These are phyloP conservation scores for Podila minutissima DNA, from an alignment of 192 early-diverging fungal genomes.

Conservation along the genomic window DNA sequence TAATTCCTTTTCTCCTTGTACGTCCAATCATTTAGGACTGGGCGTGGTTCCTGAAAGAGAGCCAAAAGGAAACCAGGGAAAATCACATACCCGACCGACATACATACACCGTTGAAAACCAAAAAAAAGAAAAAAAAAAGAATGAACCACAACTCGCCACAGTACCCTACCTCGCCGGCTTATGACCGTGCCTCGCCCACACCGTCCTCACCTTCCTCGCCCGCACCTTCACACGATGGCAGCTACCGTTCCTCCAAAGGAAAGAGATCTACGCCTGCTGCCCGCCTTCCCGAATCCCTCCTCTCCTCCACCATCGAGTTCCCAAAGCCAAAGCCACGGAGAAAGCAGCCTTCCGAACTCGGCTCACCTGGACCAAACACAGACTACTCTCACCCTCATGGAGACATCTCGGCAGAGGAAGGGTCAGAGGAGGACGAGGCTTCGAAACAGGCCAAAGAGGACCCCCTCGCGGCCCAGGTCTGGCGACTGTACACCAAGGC, in stretches of 20 bases:
- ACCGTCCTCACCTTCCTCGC: conserved; percentile 45
- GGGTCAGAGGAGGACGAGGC: conserved; percentile 44
- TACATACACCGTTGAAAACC: no score
- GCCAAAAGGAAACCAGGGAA: no score
- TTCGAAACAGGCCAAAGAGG: conserved; percentile 54
- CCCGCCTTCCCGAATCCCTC: conserved; percentile 42
- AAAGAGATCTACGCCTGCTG: conserved; percentile 28
- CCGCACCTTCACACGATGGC: conserved; percentile 50
- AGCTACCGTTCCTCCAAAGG: conserved; percentile 39
- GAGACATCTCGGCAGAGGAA: conserved; percentile 19
- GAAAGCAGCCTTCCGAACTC: conserved; percentile 38
- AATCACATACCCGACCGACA: no score
- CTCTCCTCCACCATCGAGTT: conserved; percentile 51
- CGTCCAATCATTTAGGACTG: no score
- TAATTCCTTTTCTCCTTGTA: no score
- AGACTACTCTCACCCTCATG: conserved; percentile 6
- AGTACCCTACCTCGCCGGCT: conserved; percentile 43
- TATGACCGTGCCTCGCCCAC: conserved; percentile 46
- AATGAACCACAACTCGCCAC: conserved; percentile 49
- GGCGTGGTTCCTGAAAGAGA: no score
- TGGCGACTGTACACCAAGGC: conserved; percentile 86
- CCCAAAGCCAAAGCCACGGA: conserved; percentile 50
- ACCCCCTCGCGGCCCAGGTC: conserved; percentile 64
- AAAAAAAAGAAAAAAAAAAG: not conserved
- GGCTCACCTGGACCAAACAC: conserved; percentile 37